Conservation (phyloP, 169 alveolate species). For the Plasmodium fragile region DNA sequence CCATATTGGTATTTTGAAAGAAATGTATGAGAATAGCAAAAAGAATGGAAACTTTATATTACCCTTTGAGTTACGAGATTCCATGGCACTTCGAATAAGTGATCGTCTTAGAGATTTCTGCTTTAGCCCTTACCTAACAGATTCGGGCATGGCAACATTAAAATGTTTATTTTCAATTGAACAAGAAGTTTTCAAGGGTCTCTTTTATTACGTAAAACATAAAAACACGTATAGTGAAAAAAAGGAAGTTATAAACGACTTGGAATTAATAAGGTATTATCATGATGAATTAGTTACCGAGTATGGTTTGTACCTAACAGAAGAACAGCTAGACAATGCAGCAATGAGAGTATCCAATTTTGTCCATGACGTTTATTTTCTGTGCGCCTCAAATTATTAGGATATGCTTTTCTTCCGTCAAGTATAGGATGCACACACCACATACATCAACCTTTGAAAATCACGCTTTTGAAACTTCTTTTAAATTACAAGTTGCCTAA, state of each 20-base stretch:
- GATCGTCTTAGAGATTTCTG: constrained; percentile 13
- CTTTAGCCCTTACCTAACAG: neutral
- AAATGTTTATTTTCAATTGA: neutral
- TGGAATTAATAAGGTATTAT: constrained; percentile 8
- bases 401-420: neutral
- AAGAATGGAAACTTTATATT: neutral
- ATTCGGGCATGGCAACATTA: neutral
- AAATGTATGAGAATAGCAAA: constrained; percentile 8
- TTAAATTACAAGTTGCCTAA: neutral
- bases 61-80: constrained; percentile 23
- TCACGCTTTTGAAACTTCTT: neutral
- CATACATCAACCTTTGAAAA: neutral
- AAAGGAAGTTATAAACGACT: constrained; percentile 13
- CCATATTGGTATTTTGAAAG: neutral
- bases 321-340: constrained; percentile 3
- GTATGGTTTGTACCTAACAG: neutral
- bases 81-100: constrained; percentile 46
- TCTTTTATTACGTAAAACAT: neutral
- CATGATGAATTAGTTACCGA: constrained; percentile 2
- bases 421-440: neutral
- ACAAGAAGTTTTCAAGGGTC: constrained; percentile 8
- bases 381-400: neutral
- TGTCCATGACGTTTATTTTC: constrained; percentile 9
- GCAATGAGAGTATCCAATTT: constrained; percentile 25
- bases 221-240: constrained; percentile 1